Evolutionary conservation across 2,329 filamentous ascomycete genomes (phyloP), one percentile per base, ranked within the genome.

Genomic region (Colletotrichum agaves): DNA sequence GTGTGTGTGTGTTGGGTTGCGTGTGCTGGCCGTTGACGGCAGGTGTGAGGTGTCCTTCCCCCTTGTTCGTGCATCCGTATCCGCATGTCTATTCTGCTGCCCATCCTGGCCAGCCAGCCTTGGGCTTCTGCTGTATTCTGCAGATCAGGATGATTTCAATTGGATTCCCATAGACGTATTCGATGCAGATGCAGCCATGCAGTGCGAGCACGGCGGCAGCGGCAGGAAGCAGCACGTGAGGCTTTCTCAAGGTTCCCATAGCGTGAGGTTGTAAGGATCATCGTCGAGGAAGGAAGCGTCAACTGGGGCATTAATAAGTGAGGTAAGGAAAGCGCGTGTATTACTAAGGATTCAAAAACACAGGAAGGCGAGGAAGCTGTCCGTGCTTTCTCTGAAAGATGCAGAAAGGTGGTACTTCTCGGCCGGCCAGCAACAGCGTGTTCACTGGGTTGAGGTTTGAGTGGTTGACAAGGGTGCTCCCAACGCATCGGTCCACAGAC

Each of bases 401-500:
- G 31, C 19, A 15, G 12, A 31, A 41, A 57, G 27, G 19, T 62
- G 59, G 39, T 67, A 52, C 35, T 17, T 58, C 19, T 52, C 43
- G 4, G 35, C 35, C 35, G 13, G 52, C 46, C 21, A 47, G 31
- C 57, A 15, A 10, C 47, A 23, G 31, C 8, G 23, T 19, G 27
- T n/a, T 50, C 35, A 15, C 12, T 47, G 60, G 64, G 37, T 52
- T 44, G 60, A 67, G 60, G 60, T 63, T 67, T 58, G 63, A 63
- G 60, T 63, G 52, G 64, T 67, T 63, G 33, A 33, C 61, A 59
- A 53, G 65, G 65, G 61, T 58, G 52, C 47, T 68, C 53, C 33
- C 61, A 47, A 68, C 61, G 61, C 53, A 60, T 47, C 35, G 65
- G 65, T 49, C 55, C 61, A 64, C 23, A 50, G 23, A 33, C 35